Evolutionary conservation across 2,329 filamentous ascomycete genomes (phyloP).

Genomic region (Botrytis hyacinthi): DNA sequence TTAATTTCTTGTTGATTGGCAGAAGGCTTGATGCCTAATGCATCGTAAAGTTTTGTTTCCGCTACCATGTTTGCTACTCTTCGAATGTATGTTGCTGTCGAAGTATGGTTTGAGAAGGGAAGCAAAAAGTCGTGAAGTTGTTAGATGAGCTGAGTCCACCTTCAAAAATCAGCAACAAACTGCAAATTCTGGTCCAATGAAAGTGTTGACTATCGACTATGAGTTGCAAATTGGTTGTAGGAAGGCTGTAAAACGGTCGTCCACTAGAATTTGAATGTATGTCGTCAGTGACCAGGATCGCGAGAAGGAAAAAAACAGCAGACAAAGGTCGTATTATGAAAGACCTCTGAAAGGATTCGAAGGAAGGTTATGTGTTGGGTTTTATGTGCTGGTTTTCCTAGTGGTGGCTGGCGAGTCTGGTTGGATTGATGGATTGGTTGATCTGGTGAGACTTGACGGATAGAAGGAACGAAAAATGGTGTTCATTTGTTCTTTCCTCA

Average conservation of each 20-base stretch:
- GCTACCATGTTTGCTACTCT: constrained; percentile 68
- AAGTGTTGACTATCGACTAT: background rate
- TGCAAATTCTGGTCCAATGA: background rate
- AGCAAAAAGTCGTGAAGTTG: background rate
- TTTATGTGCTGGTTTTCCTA: background rate
- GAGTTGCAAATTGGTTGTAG: background rate
- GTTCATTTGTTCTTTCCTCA: background rate
- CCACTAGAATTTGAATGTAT: background rate
- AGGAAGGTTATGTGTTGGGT: background rate
- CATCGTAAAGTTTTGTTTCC: constrained; percentile 94
- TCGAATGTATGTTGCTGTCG: background rate
- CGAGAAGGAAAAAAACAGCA: background rate
- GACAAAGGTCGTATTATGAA: constrained; percentile 6
- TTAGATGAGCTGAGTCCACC: background rate
- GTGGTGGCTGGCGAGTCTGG: background rate
- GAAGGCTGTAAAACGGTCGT: background rate
- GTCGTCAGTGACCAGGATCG: constrained; percentile 17
- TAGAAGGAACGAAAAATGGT: background rate
- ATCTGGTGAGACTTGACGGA: background rate
- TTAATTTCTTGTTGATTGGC: constrained; percentile 94
- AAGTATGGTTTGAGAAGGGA: background rate
- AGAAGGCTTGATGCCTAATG: constrained; percentile 72
- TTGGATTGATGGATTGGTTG: background rate
- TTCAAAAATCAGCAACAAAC: background rate
- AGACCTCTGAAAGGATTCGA: constrained; percentile 1